Base-by-base conservation (phyloP, 768 basidiomycete genomes). In the Clitopilus passeckerianus region DNA sequence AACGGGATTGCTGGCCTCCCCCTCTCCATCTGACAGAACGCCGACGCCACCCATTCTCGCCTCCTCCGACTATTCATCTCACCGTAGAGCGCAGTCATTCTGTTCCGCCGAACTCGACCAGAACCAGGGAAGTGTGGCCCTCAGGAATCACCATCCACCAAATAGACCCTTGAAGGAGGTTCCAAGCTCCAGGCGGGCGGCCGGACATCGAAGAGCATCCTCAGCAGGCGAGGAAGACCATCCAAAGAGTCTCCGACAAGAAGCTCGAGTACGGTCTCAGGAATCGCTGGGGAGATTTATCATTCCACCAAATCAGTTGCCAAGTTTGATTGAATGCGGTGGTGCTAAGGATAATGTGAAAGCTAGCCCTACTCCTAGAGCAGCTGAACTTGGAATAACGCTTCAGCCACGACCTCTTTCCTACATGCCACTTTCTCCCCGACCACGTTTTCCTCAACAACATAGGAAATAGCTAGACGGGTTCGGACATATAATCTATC, bases 201-300 rank as follows among this genome's bases (percentile, higher is more conserved):
- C 53, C 33, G 74, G 73, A 41, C 72, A 77, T 60, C 72, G 77
- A 50, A 72, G 80, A 59, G 77, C 81, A 18, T 81, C 80, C 2
- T 81, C 80, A 55, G 81, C 75, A 9, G 79, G 77, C 23, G 80
- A 81, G 65, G 64, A 66, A 44, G 63, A 59, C 12, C 57, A 57
- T 30, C 64, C 62, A 14, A 44, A 61, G 34, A 56, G 33, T 44
- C 27, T 30, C 7, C 27, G 55, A 23, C 52, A 16, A 24, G 20
- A 44, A 33, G 24, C 56, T 41, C 10, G n/a, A n/a, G 37, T 14
- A 14, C 14, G 55, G 15, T 24, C 62, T 55, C 54, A 56, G 15
- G 50, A 33, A 15, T 22, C 24, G 33, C 37, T 53, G 6, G 44
- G 9, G 12, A 62, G 61, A 57, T 64, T 71, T 37, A 74, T 74